These are phyloP conservation scores for Polytrichum commune DNA, from an alignment of 225 moss, liverwort and hornwort genomes.

Conservation along the genomic window DNA sequence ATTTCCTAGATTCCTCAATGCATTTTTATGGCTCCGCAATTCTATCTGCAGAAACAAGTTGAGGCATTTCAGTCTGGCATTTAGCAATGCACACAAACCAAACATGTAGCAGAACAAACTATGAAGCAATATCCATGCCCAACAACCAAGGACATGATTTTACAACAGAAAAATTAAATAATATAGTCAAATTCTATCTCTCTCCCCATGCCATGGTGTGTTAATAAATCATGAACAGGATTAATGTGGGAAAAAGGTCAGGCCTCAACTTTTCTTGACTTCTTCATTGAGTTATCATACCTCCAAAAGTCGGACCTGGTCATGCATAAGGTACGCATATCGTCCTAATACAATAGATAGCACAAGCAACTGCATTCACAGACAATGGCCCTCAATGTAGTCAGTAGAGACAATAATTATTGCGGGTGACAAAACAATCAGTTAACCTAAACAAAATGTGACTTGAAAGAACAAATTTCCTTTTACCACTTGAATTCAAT, in stretches of 20 bases:
- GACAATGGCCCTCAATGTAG: neutral
- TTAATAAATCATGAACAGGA: neutral
- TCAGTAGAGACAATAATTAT: neutral
- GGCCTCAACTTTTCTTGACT: neutral
- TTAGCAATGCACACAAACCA: constrained; percentile 4
- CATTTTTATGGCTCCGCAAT: constrained; percentile 14
- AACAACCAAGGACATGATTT: neutral
- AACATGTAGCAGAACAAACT: neutral
- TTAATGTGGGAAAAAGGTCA: neutral
- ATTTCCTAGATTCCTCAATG: constrained; percentile 23
- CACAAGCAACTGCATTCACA: constrained; percentile 9
- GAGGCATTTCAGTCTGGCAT: neutral
- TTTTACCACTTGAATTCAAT: no score
- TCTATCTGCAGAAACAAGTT: neutral
- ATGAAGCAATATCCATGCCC: neutral
- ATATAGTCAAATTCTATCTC: neutral
- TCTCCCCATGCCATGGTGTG: neutral
- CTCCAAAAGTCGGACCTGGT: constrained; percentile 5
- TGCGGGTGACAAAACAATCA: neutral
- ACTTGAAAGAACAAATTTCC: neutral
- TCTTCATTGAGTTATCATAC: neutral
- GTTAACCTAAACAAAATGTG: neutral
- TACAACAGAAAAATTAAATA: neutral
- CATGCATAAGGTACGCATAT: constrained; percentile 7
- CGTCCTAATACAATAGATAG: neutral